These are phyloP conservation scores for Diversispora eburnea DNA, from an alignment of 192 early-diverging fungal genomes.

Conservation along the genomic window DNA sequence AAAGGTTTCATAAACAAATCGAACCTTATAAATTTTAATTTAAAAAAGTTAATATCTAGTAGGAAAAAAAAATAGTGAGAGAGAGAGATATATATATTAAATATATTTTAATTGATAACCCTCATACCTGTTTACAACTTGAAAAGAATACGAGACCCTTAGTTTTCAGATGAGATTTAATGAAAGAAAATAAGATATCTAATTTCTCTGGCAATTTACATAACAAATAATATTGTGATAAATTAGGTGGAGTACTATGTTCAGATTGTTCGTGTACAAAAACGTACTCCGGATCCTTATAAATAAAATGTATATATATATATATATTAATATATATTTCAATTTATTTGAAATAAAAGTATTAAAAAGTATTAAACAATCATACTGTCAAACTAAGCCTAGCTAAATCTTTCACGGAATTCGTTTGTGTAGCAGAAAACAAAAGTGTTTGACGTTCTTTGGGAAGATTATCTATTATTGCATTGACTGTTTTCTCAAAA, in stretches of 20 bases:
- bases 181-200: slow-evolving; percentile 93
- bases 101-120: neutral
- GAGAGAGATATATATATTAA: too few relatives aligned
- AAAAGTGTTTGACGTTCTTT: slow-evolving; percentile 84
- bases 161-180: slow-evolving; percentile 84
- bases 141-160: slow-evolving; percentile 94
- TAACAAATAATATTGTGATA: slow-evolving; percentile 85
- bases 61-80: slow-evolving; percentile 17
- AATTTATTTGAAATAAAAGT: slow-evolving; percentile 14
- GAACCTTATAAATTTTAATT: slow-evolving; percentile 41
- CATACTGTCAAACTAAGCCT: slow-evolving; percentile 72
- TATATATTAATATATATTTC: slow-evolving; percentile 12
- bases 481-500: slow-evolving; percentile 79
- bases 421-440: slow-evolving; percentile 98
- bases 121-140: slow-evolving; percentile 86
- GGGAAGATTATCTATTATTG: slow-evolving; percentile 81
- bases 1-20: slow-evolving; percentile 93
- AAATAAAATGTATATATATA: neutral
- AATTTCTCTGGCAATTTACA: slow-evolving; percentile 83
- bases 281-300: slow-evolving; percentile 85
- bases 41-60: neutral
- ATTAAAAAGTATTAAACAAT: neutral
- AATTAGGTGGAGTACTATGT: slow-evolving; percentile 69
- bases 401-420: slow-evolving; percentile 91
- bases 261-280: slow-evolving; percentile 86